phyloP scores from a whole-genome alignment of 495 filamentous ascomycete genomes.

The Penicillium angulare region DNA sequence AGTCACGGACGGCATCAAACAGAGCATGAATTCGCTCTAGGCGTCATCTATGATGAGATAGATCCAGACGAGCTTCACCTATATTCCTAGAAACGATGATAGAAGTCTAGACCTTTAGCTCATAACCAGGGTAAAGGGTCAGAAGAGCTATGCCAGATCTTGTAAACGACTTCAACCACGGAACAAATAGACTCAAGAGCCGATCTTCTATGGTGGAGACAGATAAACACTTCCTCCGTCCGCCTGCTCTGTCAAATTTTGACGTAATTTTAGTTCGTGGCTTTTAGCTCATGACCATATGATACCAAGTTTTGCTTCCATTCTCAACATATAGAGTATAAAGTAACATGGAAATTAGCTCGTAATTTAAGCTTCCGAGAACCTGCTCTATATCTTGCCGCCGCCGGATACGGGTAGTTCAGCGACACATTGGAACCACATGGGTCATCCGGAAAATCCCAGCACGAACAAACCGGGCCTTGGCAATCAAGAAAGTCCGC shows the following conservation, averaged over 20 bases:
- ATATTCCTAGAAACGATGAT: not conserved
- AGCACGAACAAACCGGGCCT: not conserved
- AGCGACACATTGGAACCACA: not conserved
- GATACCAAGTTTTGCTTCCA: not conserved
- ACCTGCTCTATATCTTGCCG: not conserved
- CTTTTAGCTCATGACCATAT: not conserved
- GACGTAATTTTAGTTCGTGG: not conserved
- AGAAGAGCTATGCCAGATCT: not conserved
- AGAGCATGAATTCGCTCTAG: not conserved
- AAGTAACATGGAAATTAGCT: not conserved
- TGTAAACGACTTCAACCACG: not conserved
- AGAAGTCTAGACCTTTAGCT: not conserved
- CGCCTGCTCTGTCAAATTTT: not conserved
- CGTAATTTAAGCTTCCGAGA: not conserved
- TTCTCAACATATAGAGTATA: not conserved
- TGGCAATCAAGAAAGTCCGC: not conserved
- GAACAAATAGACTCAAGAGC: not conserved
- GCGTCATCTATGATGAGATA: not conserved
- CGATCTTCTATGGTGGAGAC: not conserved
- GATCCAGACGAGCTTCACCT: not conserved
- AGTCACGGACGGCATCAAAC: not conserved
- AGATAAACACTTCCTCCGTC: not conserved
- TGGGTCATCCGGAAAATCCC: not conserved
- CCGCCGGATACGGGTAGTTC: not conserved
- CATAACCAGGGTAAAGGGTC: not conserved